Percentiles rank a stretch among this genome's conserved stretches.
Evolutionary conservation across 495 filamentous ascomycete species (phyloP).

Genomic region (Cetradonia linearis): DNA sequence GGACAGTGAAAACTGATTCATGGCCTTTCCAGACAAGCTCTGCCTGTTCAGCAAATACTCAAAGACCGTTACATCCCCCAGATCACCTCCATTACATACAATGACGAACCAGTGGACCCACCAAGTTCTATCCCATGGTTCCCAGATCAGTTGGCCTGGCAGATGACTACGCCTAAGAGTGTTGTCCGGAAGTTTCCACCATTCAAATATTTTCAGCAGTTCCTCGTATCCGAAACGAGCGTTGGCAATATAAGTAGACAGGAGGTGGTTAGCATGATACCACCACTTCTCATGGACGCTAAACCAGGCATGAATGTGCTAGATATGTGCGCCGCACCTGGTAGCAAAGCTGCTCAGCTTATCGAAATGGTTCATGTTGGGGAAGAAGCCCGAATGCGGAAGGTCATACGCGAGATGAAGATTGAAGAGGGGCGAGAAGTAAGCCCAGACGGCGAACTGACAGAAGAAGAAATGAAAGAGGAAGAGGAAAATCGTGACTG

Average conservation of each 20-base stretch:
- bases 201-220: conserved; percentile 92
- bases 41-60: conserved; percentile 74
- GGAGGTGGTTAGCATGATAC: conserved; percentile 97
- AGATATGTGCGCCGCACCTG: conserved; percentile 92
- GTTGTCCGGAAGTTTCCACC: conserved; percentile 83
- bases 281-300: conserved; percentile 84
- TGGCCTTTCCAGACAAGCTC: conserved; percentile 52
- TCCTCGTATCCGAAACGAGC: conserved; percentile 92
- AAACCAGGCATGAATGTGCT: conserved; percentile 83
- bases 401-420: conserved; percentile 44
- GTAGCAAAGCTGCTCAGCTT: conserved; percentile 90
- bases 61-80: conserved; percentile 82
- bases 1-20: conserved; percentile 1
- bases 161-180: conserved; percentile 92
- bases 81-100: conserved; percentile 69
- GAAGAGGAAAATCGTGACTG: conserved; percentile 46
- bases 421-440: conserved; percentile 38
- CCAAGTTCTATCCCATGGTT: conserved; percentile 79
- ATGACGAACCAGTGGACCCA: conserved; percentile 69
- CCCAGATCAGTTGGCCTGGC: conserved; percentile 87
- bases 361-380: conserved; percentile 88
- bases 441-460: conserved; percentile 36
- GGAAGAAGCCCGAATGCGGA: conserved; percentile 70
- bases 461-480: conserved; percentile 34
- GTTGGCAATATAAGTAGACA: conserved; percentile 96